Percentiles rank a stretch among this genome's conserved stretches.
phyloP scores from a whole-genome alignment of 148 eudicot species.

The Gaultheria prostrata region DNA sequence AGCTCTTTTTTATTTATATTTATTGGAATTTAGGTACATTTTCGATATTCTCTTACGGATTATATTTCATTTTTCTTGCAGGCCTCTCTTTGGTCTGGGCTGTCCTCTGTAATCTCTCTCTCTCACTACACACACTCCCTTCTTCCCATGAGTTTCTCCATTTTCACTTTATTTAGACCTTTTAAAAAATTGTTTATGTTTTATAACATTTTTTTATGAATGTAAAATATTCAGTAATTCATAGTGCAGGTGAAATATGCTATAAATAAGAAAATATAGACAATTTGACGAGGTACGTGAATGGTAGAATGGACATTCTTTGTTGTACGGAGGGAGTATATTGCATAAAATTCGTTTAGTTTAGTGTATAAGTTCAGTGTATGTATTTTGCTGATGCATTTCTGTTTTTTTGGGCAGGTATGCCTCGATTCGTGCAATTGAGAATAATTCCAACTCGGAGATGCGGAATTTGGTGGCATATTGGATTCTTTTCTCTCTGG shows the following conservation, averaged over 20 bases:
- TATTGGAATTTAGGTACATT: neutral
- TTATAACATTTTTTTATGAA: too few species aligned
- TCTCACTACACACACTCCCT: neutral
- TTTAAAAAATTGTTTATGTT: too few species aligned
- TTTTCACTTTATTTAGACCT: too few species aligned
- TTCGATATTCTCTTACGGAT: neutral
- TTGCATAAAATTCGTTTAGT: too few species aligned
- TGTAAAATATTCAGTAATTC: too few species aligned
- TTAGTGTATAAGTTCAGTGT: too few species aligned
- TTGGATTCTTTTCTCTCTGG: neutral
- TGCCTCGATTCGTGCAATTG: conserved; percentile 13
- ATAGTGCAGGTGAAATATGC: too few species aligned
- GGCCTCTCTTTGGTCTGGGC: conserved; percentile 29
- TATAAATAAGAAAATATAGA: too few species aligned
- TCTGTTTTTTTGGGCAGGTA: neutral
- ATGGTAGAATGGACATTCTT: too few species aligned
- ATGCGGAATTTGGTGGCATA: conserved; percentile 12
- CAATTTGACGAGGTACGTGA: too few species aligned
- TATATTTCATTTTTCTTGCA: conserved; percentile 13
- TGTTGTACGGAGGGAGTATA: too few species aligned
- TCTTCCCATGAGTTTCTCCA: too few species aligned
- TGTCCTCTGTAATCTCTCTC: conserved; percentile 31
- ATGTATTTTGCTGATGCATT: neutral
- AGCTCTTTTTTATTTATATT: neutral
- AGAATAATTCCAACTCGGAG: conserved; percentile 2